Base-by-base conservation (phyloP, 306 rosid species). In the Vigna mungo region DNA sequence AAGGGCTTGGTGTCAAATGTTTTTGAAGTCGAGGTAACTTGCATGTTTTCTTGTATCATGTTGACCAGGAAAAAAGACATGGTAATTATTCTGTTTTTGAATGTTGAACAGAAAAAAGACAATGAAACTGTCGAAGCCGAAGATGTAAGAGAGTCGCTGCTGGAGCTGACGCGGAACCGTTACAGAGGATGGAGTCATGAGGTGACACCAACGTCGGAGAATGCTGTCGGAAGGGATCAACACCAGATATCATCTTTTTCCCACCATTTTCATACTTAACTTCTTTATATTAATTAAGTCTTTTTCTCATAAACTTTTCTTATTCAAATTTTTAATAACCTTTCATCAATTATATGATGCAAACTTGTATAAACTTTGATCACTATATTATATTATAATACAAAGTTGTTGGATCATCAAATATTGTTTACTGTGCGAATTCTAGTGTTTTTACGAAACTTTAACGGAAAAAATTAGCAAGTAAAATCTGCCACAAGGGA, bases 1-100 rank as follows among this genome's bases (percentile, higher is more conserved):
- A 90, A 86, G 83, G 89, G 92, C 37, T 97, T 95, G 0, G 97
- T 89, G 11, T 88, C 97, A 16, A 95, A 89, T 80, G 97, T 92
- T 53, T 91, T 95, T 65, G 82, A 88, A 77, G 93, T 92, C 1
- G 89, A 89, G 93, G 98, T 94, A 78, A 68, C 16, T 12, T 13
- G 2, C 0, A 60, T 60, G 12, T 7, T 59, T 39, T 27, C 41
- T 5, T 36, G 5, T 30, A 30, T 30, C 5, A 20, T 16, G 14
- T 74, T 46, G 49, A 43, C 39, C 90, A 92, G 97, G 92, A 82
- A 71, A 25, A 90, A 86, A 75, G 92, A 95, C 66, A 87, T 34
- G 37, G 7, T 32, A 3, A 4, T 34, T 2, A 44, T 11, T 44
- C 1, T 8, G 46, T 44, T 46, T 56, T 70, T 41, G 76, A 47